Percentiles rank a stretch among this genome's conserved stretches.
Conservation (phyloP, 306 rosid genomes). For the Oxytropis ochrocephala region DNA sequence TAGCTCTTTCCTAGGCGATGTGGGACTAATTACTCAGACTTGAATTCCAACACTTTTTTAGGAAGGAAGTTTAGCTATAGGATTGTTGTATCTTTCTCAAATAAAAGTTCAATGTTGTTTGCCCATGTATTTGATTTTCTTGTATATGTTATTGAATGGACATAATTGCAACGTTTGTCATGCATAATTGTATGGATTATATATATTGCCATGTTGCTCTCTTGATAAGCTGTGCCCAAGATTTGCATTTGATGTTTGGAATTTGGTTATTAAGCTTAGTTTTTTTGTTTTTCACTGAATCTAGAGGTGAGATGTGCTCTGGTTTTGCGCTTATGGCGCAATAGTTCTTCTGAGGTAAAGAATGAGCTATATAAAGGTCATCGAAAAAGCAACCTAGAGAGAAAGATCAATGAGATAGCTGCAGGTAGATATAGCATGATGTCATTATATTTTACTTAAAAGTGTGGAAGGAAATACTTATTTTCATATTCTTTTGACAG, state of each 20-base stretch:
- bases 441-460: background rate
- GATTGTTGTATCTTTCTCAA: too few relatives aligned
- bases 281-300: conserved; percentile 5
- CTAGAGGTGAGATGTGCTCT: conserved; percentile 59
- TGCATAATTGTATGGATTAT: background rate
- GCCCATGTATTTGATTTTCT: too few relatives aligned
- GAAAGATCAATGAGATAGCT: conserved; percentile 54
- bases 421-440: conserved; percentile 47
- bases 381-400: conserved; percentile 47
- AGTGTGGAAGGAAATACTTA: conserved; percentile 10
- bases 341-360: conserved; percentile 53
- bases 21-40: too few relatives aligned
- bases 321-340: conserved; percentile 69
- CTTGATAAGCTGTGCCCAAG: background rate
- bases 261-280: conserved; percentile 1
- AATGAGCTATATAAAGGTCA: conserved; percentile 64
- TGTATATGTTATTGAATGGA: background rate
- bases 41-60: too few relatives aligned
- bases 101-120: too few relatives aligned
- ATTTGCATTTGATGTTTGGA: background rate
- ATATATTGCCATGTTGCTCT: background rate
- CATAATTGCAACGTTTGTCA: background rate
- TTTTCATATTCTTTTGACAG: conserved; percentile 36
- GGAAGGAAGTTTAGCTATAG: too few relatives aligned
- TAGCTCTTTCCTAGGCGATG: too few relatives aligned